These are phyloP conservation scores for Sanghuangporus weigelae DNA, from an alignment of 1,284 basidiomycete species.

Conservation along the genomic window DNA sequence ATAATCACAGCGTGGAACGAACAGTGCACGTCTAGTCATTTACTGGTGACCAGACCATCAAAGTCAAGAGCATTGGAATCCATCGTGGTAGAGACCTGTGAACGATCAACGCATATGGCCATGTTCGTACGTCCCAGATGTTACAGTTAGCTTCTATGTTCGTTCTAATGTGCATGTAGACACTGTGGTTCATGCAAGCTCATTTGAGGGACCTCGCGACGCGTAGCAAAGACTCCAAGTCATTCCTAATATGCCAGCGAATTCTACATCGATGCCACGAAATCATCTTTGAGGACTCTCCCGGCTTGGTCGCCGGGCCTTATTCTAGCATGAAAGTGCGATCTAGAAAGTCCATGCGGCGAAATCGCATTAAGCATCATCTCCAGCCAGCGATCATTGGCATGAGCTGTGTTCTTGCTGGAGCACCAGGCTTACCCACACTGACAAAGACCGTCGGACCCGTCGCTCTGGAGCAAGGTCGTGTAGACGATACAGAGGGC, in stretches of 20 bases:
- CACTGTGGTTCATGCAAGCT: slow-evolving; percentile 97
- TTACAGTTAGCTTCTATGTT: neutral
- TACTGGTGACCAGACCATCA: slow-evolving; percentile 86
- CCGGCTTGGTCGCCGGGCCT: slow-evolving; percentile 57
- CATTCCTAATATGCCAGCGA: slow-evolving; percentile 91
- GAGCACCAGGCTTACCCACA: slow-evolving; percentile 71
- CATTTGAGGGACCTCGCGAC: slow-evolving; percentile 81
- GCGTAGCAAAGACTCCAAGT: slow-evolving; percentile 60
- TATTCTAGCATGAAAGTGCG: slow-evolving; percentile 54
- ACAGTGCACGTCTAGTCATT: slow-evolving; percentile 53
- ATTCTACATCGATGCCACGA: slow-evolving; percentile 92
- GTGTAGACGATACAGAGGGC: slow-evolving; percentile 52
- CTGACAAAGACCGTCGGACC: slow-evolving; percentile 72
- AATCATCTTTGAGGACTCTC: slow-evolving; percentile 92
- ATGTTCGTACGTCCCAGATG: slow-evolving; percentile 73
- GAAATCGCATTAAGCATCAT: slow-evolving; percentile 68
- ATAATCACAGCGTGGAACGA: neutral
- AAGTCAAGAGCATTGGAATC: slow-evolving; percentile 87
- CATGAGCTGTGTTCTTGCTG: slow-evolving; percentile 78
- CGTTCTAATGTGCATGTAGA: slow-evolving; percentile 41
- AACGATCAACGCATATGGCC: slow-evolving; percentile 88
- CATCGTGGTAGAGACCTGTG: slow-evolving; percentile 83
- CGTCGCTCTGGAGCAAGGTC: slow-evolving; percentile 87
- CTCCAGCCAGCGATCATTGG: slow-evolving; percentile 79
- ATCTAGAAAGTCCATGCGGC: slow-evolving; percentile 41